phyloP scores from a whole-genome alignment of 352 stramenopile genomes.

The Pelagophyceae sp. region DNA sequence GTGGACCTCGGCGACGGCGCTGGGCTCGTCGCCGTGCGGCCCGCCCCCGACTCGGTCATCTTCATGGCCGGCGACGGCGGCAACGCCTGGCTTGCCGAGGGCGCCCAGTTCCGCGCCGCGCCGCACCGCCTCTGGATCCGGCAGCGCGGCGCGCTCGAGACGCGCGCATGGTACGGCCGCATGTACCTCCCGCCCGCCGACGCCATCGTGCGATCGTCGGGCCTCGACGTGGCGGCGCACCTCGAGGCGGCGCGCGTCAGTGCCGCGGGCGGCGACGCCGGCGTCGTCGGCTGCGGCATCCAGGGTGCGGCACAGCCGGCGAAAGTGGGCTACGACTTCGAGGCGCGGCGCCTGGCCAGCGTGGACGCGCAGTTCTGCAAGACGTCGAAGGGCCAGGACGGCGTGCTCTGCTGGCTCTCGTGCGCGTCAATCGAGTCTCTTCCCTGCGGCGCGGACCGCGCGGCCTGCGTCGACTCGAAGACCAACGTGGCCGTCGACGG shows the following conservation, averaged over 20 bases:
- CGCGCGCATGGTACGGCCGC: conserved; percentile 25
- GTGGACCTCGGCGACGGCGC: neutral
- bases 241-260: neutral
- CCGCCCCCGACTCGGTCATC: conserved; percentile 13
- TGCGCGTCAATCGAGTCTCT: conserved; percentile 4
- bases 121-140: neutral
- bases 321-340: no score
- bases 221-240: neutral
- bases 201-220: conserved; percentile 1
- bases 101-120: conserved; percentile 15
- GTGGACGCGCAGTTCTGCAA: conserved; percentile 13
- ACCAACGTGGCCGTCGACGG: conserved; percentile 6
- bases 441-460: conserved; percentile 4
- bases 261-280: no score
- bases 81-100: neutral
- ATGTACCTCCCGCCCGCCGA: conserved; percentile 24
- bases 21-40: conserved; percentile 2
- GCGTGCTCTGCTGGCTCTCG: conserved; percentile 20
- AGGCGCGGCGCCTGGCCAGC: neutral
- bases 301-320: no score
- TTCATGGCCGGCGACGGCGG: conserved; percentile 20
- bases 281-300: neutral
- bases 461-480: neutral
- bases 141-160: neutral
- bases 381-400: neutral